Conservation (phyloP, 441 rosid genomes). For the Viola pubescens region DNA sequence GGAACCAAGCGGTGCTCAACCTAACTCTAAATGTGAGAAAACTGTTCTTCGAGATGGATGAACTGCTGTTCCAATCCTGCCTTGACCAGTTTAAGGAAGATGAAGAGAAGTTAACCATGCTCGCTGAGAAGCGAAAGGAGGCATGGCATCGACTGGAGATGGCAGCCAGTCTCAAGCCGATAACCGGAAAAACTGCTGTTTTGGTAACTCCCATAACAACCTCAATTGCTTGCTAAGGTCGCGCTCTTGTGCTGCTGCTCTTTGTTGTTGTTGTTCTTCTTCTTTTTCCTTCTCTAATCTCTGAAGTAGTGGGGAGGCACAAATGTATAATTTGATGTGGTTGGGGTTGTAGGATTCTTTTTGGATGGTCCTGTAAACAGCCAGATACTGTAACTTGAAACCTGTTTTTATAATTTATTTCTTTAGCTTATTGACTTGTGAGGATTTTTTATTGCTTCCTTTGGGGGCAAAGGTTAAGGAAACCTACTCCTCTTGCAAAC, state of each 20-base stretch:
- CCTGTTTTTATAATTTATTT: neutral
- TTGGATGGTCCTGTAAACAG: conserved; percentile 1
- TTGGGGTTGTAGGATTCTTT: neutral
- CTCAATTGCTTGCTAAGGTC: conserved; percentile 49
- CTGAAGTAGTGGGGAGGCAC: neutral
- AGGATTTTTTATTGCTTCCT: no score
- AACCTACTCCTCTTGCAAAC: no score
- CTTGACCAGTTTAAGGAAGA: conserved; percentile 56
- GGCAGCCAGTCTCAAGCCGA: conserved; percentile 65
- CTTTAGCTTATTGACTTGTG: no score
- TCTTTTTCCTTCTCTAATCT: neutral
- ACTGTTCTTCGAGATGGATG: conserved; percentile 88
- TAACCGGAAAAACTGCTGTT: conserved; percentile 61
- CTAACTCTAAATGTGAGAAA: conserved; percentile 58
- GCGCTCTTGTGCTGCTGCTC: conserved; percentile 1
- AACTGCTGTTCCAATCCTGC: conserved; percentile 56
- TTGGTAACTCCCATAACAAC: conserved; percentile 58
- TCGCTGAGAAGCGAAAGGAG: conserved; percentile 54
- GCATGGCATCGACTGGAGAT: conserved; percentile 57
- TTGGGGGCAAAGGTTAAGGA: no score
- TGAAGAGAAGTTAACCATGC: conserved; percentile 38
- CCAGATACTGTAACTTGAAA: neutral
- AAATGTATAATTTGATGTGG: neutral
- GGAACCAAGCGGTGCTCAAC: conserved; percentile 83
- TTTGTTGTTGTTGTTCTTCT: neutral